Evolutionary conservation across 1,284 basidiomycete species (phyloP), one percentile per base, ranked within the genome.

Genomic region (Hortiboletus rubellus): DNA sequence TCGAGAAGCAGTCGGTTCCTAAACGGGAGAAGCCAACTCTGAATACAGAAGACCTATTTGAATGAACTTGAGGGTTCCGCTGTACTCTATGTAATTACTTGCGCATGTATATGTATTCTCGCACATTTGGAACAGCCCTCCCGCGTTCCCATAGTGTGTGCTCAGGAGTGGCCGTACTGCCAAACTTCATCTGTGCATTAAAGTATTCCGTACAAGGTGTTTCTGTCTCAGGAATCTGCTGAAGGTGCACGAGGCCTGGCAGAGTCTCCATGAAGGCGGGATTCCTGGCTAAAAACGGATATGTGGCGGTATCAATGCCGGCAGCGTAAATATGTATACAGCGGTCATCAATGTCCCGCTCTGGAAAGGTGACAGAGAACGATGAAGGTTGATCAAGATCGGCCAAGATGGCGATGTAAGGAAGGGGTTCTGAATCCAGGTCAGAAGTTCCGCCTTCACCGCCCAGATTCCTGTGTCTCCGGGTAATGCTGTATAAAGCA

Each of bases 21-120:
- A 64, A 61, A 53, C 52, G 60, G 42, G 51, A 60, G 46, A 72
- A 63, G 47, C 72, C 70, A 2, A 34, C 33, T 10, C 43, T 74
- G 33, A 69, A 73, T 44, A 60, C 56, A 5, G 66, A 70, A 38
- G 67, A 72, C 73, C 62, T 52, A 27, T 27, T 18, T 18, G 18
- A 27, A 80, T 58, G n/a, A 58, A 31, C 5, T 27, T 24, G 18
- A 17, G 12, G n/a, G 37, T 12, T 27, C 18, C 33, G 14, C 43
- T 45, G n/a, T 22, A 24, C 31, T 34, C 34, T n/a, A 38, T n/a
- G 37, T 44, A 44, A 15, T 45, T 30, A 27, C 17, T 40, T 40
- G 10, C 37, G 8, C 37, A n/a, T n/a, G 37, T 38, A 8, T 17
- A 5, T 14, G 11, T 9, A 14, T 27, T 27, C 24, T 15, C 12